Conservation (phyloP, 1,284 basidiomycete genomes). For the Ustilago bromivora region DNA sequence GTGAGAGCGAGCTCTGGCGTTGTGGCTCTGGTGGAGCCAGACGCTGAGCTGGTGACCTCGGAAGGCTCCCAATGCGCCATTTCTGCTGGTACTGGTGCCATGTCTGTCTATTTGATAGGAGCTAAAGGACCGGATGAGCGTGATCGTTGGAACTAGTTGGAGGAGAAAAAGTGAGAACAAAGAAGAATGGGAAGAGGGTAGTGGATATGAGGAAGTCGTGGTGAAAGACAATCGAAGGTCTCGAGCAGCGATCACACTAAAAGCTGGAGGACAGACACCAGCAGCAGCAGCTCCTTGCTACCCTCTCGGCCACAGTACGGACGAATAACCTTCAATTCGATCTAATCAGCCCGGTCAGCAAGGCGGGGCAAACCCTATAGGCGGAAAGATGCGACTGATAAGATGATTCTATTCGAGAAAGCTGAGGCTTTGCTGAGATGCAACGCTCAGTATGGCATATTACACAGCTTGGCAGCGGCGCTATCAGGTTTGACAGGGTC, state of each 20-base stretch:
- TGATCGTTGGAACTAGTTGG: neutral
- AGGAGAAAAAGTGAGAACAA: neutral
- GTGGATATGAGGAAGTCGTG: neutral
- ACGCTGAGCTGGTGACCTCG: constrained; percentile 23
- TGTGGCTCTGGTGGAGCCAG: constrained; percentile 40
- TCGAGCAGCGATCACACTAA: neutral
- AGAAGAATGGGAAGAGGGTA: neutral
- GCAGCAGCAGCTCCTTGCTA: too few species aligned
- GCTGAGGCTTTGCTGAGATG: neutral
- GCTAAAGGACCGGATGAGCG: neutral
- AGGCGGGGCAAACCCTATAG: neutral
- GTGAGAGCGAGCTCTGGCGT: constrained; percentile 33
- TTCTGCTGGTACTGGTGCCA: constrained; percentile 47
- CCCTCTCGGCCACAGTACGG: neutral
- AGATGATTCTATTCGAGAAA: constrained; percentile 13
- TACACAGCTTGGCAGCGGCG: neutral
- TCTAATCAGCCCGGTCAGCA: neutral
- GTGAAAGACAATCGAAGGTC: neutral
- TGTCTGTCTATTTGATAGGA: constrained; percentile 4
- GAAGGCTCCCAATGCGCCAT: constrained; percentile 15
- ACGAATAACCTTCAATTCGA: neutral
- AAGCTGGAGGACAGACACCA: neutral
- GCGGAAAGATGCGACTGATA: constrained; percentile 32
- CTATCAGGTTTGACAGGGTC: neutral
- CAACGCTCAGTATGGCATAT: neutral